Evolutionary conservation across 768 basidiomycete species (phyloP).

Genomic region (Naganishia vaughanmartiniae): DNA sequence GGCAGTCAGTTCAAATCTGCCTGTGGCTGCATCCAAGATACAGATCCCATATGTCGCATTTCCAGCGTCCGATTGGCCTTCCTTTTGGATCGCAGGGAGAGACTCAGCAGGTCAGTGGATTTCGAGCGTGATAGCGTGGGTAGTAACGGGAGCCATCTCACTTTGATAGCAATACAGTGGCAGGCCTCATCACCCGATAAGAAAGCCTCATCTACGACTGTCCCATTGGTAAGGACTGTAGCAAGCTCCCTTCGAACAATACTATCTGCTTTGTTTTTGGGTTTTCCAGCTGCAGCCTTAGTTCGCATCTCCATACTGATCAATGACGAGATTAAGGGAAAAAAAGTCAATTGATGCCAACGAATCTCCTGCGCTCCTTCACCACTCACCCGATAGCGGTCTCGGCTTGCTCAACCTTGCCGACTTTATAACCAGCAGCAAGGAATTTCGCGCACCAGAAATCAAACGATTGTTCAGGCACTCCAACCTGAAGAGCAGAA

Average conservation of each 20-base stretch:
- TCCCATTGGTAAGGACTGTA: constrained; percentile 95
- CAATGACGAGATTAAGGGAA: not conserved
- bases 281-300: constrained; percentile 49
- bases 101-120: not conserved
- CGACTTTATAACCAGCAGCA: constrained; percentile 57
- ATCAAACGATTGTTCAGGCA: constrained; percentile 89
- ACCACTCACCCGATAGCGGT: constrained; percentile 73
- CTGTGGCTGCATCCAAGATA: constrained; percentile 89
- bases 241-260: constrained; percentile 89
- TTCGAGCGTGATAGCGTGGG: not conserved
- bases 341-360: not conserved
- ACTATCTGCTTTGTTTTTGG: constrained; percentile 55
- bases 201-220: constrained; percentile 83
- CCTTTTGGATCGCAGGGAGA: not conserved
- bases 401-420: constrained; percentile 93
- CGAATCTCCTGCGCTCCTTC: not conserved
- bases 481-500: constrained; percentile 67
- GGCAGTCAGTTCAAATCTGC: constrained; percentile 83
- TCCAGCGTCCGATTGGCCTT: constrained; percentile 26
- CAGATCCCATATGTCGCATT: constrained; percentile 70
- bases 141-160: constrained; percentile 32
- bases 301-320: constrained; percentile 79
- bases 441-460: constrained; percentile 57
- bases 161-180: constrained; percentile 86
- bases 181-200: constrained; percentile 89